Base-by-base conservation (phyloP, 2,329 filamentous ascomycete genomes). In the Eutypa lata region DNA sequence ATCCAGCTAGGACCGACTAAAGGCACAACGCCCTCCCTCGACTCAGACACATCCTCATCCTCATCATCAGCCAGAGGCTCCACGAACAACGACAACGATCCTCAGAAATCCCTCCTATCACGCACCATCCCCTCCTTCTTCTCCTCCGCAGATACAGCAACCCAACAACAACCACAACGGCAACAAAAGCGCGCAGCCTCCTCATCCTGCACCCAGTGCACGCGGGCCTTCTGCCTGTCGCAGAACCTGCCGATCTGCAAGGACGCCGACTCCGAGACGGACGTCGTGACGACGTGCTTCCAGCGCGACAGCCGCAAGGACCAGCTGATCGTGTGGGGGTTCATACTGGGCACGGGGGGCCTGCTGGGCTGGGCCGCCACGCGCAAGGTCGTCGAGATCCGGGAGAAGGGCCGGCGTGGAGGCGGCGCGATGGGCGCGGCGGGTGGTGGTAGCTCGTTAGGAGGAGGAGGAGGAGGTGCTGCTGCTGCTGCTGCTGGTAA, bases 221-320 rank as follows among this genome's bases (percentile, higher is more conserved):
- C 84, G 57, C 83, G 83, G 65, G 80, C 80, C 53, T 87, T 86
- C 62, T 87, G 84, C 68, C 77, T 86, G 8, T 70, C 71, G 45
- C 78, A 83, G 59, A 79, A 75, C 60, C 71, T 87, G 22, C 80
- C 81, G 53, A 84, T 87, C 63, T 87, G 84, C 74, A 80, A 82
- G 62, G 76, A 78, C 58, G 82, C 82, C 50, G 77, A 78, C 58
- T 6, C 13, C 35, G 35, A 18, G 6, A 14, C 82, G 63, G 82
- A 87, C 62, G 80, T 87, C 19, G 71, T 81, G 42, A 84, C 84
- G 26, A 75, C 77, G 64, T 87, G 84, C 66, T 87, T 87, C 70
- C 82, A 87, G 74, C 79, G 84, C 57, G 84, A 87, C 67, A 84
- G 80, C 66, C 78, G 79, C 67, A 87, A 87, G 71, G 84, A 87